Evolutionary conservation across 768 basidiomycete species (phyloP), one percentile per base, ranked within the genome.

Genomic region (Omphalotus guepiniiformis): DNA sequence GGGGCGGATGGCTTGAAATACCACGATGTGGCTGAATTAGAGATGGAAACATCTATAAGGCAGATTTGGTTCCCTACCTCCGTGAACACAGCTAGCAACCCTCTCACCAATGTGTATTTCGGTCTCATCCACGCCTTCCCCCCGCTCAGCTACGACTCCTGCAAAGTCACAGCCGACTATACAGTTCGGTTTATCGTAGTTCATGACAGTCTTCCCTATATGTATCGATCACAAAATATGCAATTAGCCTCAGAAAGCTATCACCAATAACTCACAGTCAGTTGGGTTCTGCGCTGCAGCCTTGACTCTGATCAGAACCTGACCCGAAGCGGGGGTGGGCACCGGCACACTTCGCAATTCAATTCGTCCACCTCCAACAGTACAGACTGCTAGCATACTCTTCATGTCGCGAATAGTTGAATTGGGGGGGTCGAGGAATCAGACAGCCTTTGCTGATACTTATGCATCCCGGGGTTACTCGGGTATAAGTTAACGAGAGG

Each of bases 261-360:
- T n/a, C n/a, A n/a, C n/a, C n/a, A n/a, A n/a, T n/a, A n/a, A 40
- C 46, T 16, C 39, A 38, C 46, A 48, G 16, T 48, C 46, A 39
- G 46, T 53, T 8, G 60, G 60, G 23, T 61, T 55, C 26, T 58
- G 36, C 1, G 48, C 50, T 25, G 42, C 43, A 16, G 46, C 26
- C 19, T n/a, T 26, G 19, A 55, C 42, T 42, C 50, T 55, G 32
- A 55, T 37, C 23, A 55, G 49, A 18, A 55, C 16, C 27, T 55
- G 48, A 19, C 48, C 53, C 22, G 41, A 39, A 16, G 42, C 42
- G 28, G 53, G 53, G 19, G 32, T 38, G 13, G 48, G 53, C 9
- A 54, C 47, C 12, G 32, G 30, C 9, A 34, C 36, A 25, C 36
- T 25, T 19, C 43, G 43, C 3, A 45, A 26, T 18, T 45, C 30